Evolutionary conservation across 495 filamentous ascomycete species (phyloP).

Genomic region (Polyplosphaeria fusca): DNA sequence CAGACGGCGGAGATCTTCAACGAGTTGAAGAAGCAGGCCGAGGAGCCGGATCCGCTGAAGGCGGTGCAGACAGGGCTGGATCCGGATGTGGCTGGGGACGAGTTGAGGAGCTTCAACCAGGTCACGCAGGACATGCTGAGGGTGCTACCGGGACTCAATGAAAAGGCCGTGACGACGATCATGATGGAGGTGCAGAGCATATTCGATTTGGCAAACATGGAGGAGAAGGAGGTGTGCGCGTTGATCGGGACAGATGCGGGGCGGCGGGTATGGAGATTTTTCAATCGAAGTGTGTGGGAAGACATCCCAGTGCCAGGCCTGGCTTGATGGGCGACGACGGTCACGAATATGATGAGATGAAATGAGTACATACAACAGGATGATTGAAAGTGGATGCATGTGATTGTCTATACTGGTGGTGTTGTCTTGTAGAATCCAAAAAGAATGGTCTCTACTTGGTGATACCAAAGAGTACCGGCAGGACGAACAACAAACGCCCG

Average conservation of each 20-base stretch:
- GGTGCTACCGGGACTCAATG: conserved; percentile 79
- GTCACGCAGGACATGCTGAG: conserved; percentile 83
- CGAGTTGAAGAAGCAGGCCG: conserved; percentile 79
- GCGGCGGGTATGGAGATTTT: conserved; percentile 75
- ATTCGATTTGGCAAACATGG: conserved; percentile 82
- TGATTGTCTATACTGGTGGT: too few relatives aligned
- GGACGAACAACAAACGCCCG: not conserved
- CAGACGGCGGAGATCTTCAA: conserved; percentile 97
- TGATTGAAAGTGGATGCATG: not conserved
- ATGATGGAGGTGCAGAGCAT: conserved; percentile 73
- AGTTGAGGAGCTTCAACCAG: conserved; percentile 59
- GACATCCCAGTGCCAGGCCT: conserved; percentile 23
- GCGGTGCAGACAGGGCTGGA: conserved; percentile 82
- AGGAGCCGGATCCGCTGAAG: conserved; percentile 85
- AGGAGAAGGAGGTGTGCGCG: conserved; percentile 63
- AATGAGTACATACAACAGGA: too few relatives aligned
- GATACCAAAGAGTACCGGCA: not conserved
- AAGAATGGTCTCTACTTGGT: not conserved
- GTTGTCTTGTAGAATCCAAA: not conserved
- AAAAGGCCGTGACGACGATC: conserved; percentile 67
- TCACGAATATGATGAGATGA: not conserved
- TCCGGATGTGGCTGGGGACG: conserved; percentile 58
- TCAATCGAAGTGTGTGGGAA: conserved; percentile 76
- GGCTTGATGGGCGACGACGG: not conserved
- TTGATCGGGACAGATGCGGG: conserved; percentile 79